phyloP scores from a whole-genome alignment of 2,329 filamentous ascomycete genomes.

The Dactylellina haptotyla region DNA sequence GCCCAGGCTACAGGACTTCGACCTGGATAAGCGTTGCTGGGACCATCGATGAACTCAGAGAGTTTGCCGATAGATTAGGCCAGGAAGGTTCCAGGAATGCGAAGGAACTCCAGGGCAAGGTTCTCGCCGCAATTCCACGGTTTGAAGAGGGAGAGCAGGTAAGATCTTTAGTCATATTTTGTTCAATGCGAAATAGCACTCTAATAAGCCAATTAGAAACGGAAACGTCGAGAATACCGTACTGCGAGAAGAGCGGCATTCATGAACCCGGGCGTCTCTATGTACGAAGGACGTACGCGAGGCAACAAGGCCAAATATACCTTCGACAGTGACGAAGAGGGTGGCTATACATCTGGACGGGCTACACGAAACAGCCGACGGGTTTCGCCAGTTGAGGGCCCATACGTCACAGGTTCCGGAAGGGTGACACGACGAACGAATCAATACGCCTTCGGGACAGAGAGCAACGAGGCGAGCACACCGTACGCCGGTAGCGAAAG shows the following conservation, averaged over 20 bases:
- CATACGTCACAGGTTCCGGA: slow-evolving; percentile 81
- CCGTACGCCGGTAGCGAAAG: slow-evolving; percentile 65
- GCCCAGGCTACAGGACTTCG: slow-evolving; percentile 76
- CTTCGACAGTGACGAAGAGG: slow-evolving; percentile 87
- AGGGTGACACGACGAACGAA: slow-evolving; percentile 73
- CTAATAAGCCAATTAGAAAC: slow-evolving; percentile 72
- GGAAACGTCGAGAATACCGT: slow-evolving; percentile 90
- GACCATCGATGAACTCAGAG: slow-evolving; percentile 83
- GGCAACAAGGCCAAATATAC: slow-evolving; percentile 98
- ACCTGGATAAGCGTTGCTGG: slow-evolving; percentile 96
- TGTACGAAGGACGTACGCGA: slow-evolving; percentile 94
- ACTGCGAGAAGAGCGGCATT: slow-evolving; percentile 86
- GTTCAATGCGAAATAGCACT: neutral
- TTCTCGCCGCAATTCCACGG: slow-evolving; percentile 80
- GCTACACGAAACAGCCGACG: slow-evolving; percentile 73
- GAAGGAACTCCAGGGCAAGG: slow-evolving; percentile 78
- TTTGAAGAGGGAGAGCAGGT: slow-evolving; percentile 95
- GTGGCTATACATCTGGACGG: slow-evolving; percentile 72
- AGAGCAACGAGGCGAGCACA: slow-evolving; percentile 63
- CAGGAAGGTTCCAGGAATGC: slow-evolving; percentile 80
- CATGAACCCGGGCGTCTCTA: slow-evolving; percentile 85
- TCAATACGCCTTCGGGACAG: slow-evolving; percentile 72
- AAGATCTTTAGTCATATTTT: slow-evolving; percentile 57
- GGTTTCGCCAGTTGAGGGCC: slow-evolving; percentile 71
- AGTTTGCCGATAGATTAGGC: slow-evolving; percentile 78